phyloP scores from a whole-genome alignment of 495 filamentous ascomycete species.

The Daldinia bambusicola region DNA sequence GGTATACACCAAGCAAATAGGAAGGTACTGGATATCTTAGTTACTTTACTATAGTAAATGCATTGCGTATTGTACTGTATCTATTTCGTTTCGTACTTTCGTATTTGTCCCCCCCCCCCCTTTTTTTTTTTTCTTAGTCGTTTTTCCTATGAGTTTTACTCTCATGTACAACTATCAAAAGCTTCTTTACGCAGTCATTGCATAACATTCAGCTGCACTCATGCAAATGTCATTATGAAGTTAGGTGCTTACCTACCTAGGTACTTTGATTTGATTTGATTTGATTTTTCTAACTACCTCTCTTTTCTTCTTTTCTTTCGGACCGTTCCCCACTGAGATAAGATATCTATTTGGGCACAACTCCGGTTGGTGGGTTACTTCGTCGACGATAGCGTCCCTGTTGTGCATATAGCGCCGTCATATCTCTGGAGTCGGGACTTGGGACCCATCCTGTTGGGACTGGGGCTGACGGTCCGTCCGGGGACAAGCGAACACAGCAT shows the following conservation, averaged over 20 bases:
- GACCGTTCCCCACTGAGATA: conserved; percentile 14
- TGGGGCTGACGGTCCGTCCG: conserved; percentile 40
- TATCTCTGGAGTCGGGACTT: conserved; percentile 24
- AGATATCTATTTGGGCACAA: conserved; percentile 24
- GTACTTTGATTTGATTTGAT: not conserved
- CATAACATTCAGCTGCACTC: not conserved
- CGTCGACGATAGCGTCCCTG: conserved; percentile 23
- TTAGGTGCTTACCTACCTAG: conserved; percentile 1
- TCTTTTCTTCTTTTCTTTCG: conserved; percentile 26
- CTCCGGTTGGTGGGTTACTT: conserved; percentile 22
- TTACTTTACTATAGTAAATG: too few relatives aligned
- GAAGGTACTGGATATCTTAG: too few relatives aligned
- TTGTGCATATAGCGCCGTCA: conserved; percentile 27
- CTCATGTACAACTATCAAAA: not conserved
- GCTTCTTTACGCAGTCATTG: not conserved
- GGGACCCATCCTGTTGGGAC: conserved; percentile 42
- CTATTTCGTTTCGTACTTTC: too few relatives aligned
- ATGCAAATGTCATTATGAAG: not conserved
- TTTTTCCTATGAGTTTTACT: not conserved
- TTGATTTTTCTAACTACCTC: conserved; percentile 7
- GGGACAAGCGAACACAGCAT: conserved; percentile 34
- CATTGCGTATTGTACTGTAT: too few relatives aligned
- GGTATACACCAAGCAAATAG: too few relatives aligned
- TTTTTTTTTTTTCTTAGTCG: not conserved
- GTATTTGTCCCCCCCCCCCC: not conserved